Base-by-base conservation (phyloP, 2,329 filamentous ascomycete genomes). In the Oidium heveae region DNA sequence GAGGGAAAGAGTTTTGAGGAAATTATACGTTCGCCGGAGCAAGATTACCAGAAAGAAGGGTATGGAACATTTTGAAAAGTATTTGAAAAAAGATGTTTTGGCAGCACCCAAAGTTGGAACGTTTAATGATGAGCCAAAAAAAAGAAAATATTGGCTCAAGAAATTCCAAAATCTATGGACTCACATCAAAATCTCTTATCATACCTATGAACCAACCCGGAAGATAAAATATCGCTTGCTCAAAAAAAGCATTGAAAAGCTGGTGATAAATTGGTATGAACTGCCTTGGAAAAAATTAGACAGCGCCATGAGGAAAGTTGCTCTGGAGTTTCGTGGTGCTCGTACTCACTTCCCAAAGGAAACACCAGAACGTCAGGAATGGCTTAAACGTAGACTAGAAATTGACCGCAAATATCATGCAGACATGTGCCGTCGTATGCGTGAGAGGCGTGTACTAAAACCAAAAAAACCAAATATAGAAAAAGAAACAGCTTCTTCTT, bases 1-100 rank as follows among this genome's bases (percentile, higher is more conserved):
- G 68, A 68, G 73, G 52, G 20, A 52, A 18, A 52, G 20, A 36
- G n/a, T 28, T 13, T 15, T 52, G 13, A 15, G 54, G 58, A 20
- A 36, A 20, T 18, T n/a, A 18, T 52, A 34, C 28, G 16, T 52
- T 20, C 16, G 24, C 18, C 49, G 49, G 16, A 20, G 24, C 32
- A 52, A 52, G 18, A 52, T 28, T 34, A 36, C 28, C 61, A 64
- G 36, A 54, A 60, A 28, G 57, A 56, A 55, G 49, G 50, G 54
- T 62, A 62, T 22, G 58, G 60, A n/a, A 54, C 55, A 36, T 28
- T 61, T 10, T 55, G 28, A n/a, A 6, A 16, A 24, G 2, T 52
- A 52, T 33, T 20, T 52, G 2, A 34, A 52, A 24, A 52, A 36
- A 36, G 49, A 52, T n/a, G 49, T 52, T 3, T 20, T 52, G 10